Evolutionary conservation across 169 alveolate species (phyloP).

Genomic region (Babesia ovis): DNA sequence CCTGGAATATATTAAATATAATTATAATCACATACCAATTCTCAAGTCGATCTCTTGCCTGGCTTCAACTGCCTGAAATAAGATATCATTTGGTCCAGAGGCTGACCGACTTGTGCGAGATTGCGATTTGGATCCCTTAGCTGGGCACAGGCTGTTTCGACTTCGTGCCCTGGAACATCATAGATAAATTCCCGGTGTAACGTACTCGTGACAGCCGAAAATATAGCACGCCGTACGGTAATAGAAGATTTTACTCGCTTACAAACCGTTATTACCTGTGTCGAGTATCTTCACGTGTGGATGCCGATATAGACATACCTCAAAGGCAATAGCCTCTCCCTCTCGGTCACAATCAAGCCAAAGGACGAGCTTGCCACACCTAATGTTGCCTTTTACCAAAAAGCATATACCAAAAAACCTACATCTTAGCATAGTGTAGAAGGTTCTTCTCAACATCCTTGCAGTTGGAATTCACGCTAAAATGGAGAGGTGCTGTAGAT

Average conservation of each 20-base stretch:
- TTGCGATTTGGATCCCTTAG: conserved; percentile 91
- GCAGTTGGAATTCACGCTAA: conserved; percentile 80
- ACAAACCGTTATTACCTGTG: conserved; percentile 66
- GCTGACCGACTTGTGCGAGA: conserved; percentile 79
- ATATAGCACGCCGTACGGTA: conserved; percentile 90
- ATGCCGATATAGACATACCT: conserved; percentile 79
- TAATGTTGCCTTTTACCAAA: conserved; percentile 34
- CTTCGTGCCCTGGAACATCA: conserved; percentile 82
- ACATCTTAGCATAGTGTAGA: conserved; percentile 86
- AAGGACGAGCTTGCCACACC: conserved; percentile 86
- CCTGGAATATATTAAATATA: conserved; percentile 60
- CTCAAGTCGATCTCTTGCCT: conserved; percentile 97
- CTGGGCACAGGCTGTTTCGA: conserved; percentile 86
- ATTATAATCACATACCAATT: conserved; percentile 74
- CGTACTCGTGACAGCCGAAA: conserved; percentile 89
- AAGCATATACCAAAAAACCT: conserved; percentile 75
- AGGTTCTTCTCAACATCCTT: conserved; percentile 85
- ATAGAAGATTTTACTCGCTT: conserved; percentile 69
- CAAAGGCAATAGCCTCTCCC: conserved; percentile 99
- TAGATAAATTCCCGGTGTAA: neutral
- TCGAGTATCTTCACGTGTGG: conserved; percentile 22
- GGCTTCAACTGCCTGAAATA: conserved; percentile 91
- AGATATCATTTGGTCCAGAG: no score
- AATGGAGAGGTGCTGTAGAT: conserved; percentile 85
- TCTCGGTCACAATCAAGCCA: conserved; percentile 99